Evolutionary conservation across 148 eudicot genomes (phyloP).

Genomic region (Chenopodium suecicum): DNA sequence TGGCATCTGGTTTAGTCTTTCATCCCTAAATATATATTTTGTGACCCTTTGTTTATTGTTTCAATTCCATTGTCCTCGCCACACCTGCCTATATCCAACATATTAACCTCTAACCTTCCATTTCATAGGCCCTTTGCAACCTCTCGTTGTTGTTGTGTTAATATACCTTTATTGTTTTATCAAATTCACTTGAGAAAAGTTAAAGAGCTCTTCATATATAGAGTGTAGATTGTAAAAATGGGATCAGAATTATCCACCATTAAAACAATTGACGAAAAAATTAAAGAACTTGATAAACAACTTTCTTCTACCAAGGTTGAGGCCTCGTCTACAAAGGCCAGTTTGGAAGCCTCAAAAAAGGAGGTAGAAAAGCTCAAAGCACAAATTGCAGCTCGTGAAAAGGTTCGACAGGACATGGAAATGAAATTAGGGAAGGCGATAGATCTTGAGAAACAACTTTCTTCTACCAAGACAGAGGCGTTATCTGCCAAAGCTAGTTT

Average conservation of each 20-base stretch:
- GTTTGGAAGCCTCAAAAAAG: constrained; percentile 15
- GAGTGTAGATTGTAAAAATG: background rate
- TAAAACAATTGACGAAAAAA: constrained; percentile 11
- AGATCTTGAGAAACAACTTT: constrained; percentile 22
- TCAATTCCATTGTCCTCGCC: background rate
- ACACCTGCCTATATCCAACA: background rate
- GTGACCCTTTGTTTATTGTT: background rate
- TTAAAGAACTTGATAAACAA: constrained; percentile 12
- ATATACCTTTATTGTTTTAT: background rate
- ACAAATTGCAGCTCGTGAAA: constrained; percentile 22
- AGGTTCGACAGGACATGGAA: constrained; percentile 12
- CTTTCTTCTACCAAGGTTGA: background rate
- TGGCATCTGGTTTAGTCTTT: background rate
- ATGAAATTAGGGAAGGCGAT: constrained; percentile 9
- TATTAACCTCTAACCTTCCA: background rate
- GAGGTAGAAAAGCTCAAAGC: constrained; percentile 20
- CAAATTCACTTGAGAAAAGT: background rate
- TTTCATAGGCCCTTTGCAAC: background rate
- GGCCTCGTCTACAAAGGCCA: background rate
- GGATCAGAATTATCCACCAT: constrained; percentile 11
- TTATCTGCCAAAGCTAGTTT: background rate
- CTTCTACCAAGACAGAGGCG: constrained; percentile 10
- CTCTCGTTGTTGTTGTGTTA: background rate
- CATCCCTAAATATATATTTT: background rate
- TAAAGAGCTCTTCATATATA: too few relatives aligned